phyloP scores from a whole-genome alignment of 345 rosid species.

The Ricinus communis region DNA sequence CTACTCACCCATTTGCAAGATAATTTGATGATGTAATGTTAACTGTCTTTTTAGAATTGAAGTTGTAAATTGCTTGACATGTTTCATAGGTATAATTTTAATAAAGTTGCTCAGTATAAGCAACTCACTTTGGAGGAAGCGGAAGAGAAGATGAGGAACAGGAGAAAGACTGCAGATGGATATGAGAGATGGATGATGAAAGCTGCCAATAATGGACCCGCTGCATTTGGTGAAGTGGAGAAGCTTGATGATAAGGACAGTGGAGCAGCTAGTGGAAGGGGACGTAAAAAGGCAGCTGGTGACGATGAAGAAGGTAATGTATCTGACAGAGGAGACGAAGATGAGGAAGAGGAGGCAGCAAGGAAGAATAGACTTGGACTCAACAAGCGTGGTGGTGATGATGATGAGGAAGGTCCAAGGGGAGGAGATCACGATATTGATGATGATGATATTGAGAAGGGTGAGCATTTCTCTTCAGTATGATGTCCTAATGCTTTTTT shows the following conservation, averaged over 20 bases:
- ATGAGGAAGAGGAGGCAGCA: slow-evolving; percentile 85
- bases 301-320: slow-evolving; percentile 86
- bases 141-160: slow-evolving; percentile 93
- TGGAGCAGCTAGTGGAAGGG: slow-evolving; percentile 56
- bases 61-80: slow-evolving; percentile 6
- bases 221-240: slow-evolving; percentile 90
- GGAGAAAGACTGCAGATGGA: slow-evolving; percentile 97
- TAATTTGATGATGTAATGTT: too few relatives aligned
- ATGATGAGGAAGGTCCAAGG: slow-evolving; percentile 90
- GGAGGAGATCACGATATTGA: slow-evolving; percentile 94
- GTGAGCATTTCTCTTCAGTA: slow-evolving; percentile 35
- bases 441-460: slow-evolving; percentile 94
- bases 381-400: slow-evolving; percentile 63
- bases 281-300: slow-evolving; percentile 68
- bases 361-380: slow-evolving; percentile 90
- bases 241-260: slow-evolving; percentile 70
- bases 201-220: slow-evolving; percentile 87
- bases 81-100: slow-evolving; percentile 21
- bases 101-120: slow-evolving; percentile 92
- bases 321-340: slow-evolving; percentile 90
- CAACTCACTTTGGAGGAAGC: slow-evolving; percentile 98
- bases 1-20: not conserved
- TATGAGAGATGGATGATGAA: slow-evolving; percentile 99
- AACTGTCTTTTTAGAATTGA: not conserved
- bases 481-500: not conserved